Conservation (phyloP, 208 protist genomes). For the Wallacemonas sp. region DNA sequence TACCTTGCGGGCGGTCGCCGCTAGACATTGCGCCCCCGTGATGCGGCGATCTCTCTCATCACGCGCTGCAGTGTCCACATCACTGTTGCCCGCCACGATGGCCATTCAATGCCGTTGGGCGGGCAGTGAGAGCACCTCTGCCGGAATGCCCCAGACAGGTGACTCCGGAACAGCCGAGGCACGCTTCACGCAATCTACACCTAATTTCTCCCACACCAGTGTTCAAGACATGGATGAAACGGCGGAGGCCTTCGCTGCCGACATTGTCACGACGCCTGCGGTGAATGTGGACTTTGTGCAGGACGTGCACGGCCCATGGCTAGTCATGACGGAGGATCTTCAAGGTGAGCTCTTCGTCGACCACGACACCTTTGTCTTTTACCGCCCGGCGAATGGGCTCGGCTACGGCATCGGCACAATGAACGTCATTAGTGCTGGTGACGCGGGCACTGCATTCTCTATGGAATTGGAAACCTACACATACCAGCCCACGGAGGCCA, state of each 20-base stretch:
- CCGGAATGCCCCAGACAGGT: too few relatives aligned
- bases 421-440: conserved; percentile 36
- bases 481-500: conserved; percentile 54
- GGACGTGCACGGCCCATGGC: conserved; percentile 85
- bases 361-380: conserved; percentile 79
- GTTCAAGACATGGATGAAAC: conserved; percentile 15
- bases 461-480: conserved; percentile 75
- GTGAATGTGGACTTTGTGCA: conserved; percentile 50
- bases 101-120: too few relatives aligned
- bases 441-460: conserved; percentile 60
- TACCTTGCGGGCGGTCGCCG: too few relatives aligned
- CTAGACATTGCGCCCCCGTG: too few relatives aligned
- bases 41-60: too few relatives aligned
- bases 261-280: conserved; percentile 63
- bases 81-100: too few relatives aligned
- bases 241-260: conserved; percentile 32
- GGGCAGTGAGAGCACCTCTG: too few relatives aligned
- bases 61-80: too few relatives aligned
- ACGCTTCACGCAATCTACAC: conserved; percentile 61
- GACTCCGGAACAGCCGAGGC: too few relatives aligned
- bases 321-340: conserved; percentile 85
- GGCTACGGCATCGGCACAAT: conserved; percentile 85
- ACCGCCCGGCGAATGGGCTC: conserved; percentile 81
- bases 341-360: conserved; percentile 90
- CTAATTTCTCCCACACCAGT: conserved; percentile 56